Conservation (phyloP, 2,329 filamentous ascomycete species). For the Plenodomus tracheiphilus region DNA sequence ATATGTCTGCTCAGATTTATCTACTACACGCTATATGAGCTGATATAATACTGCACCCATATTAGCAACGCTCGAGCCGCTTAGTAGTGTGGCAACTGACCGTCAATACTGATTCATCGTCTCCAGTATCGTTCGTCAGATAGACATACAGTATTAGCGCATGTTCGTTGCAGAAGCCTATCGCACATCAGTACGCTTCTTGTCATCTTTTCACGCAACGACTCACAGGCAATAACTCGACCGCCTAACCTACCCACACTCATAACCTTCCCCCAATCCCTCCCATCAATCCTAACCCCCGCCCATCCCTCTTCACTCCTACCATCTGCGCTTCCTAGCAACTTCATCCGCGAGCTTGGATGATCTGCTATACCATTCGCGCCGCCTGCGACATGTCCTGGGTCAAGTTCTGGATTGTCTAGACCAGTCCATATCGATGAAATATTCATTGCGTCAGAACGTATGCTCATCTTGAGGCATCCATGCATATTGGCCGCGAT, state of each 20-base stretch:
- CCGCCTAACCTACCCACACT: constrained; percentile 89
- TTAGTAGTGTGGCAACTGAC: constrained; percentile 48
- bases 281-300: constrained; percentile 85
- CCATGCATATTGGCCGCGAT: constrained; percentile 95
- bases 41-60: constrained; percentile 58
- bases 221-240: constrained; percentile 83
- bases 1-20: background rate
- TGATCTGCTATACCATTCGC: constrained; percentile 72
- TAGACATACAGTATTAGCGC: constrained; percentile 84
- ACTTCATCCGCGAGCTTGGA: constrained; percentile 77
- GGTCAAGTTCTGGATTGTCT: constrained; percentile 85
- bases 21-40: constrained; percentile 54
- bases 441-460: constrained; percentile 82
- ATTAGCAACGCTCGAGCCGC: constrained; percentile 13
- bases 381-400: constrained; percentile 68
- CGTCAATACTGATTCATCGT: constrained; percentile 75
- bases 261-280: constrained; percentile 92
- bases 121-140: constrained; percentile 69
- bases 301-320: constrained; percentile 84
- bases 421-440: constrained; percentile 84
- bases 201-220: background rate
- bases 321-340: constrained; percentile 56
- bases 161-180: constrained; percentile 74
- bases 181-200: constrained; percentile 15
- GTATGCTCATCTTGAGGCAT: constrained; percentile 75